phyloP scores from a whole-genome alignment of 1,139 yeast species.

The Arxiozyma heterogenica region DNA sequence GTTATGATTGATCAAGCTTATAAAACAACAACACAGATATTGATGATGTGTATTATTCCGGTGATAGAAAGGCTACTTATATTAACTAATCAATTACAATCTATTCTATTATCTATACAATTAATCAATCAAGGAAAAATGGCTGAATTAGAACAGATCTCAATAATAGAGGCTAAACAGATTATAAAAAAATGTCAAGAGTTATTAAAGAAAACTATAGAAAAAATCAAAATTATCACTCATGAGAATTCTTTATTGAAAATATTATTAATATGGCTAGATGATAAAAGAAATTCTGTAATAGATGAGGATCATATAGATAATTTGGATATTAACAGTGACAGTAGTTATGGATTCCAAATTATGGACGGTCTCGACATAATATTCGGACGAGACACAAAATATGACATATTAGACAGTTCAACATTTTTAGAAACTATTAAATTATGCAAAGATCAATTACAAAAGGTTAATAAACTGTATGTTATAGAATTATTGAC shows the following conservation, averaged over 20 bases:
- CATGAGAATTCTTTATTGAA: conserved; percentile 1
- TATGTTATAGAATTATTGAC: neutral
- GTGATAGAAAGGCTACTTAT: conserved; percentile 50
- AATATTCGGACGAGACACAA: conserved; percentile 2
- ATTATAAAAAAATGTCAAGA: neutral
- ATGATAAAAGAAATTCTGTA: conserved; percentile 15
- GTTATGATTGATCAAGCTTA: conserved; percentile 36
- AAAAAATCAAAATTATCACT: conserved; percentile 7
- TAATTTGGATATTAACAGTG: conserved; percentile 6
- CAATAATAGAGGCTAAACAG: neutral
- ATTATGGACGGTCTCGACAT: conserved; percentile 8
- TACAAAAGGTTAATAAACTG: neutral
- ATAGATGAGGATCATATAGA: conserved; percentile 19
- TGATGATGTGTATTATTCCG: conserved; percentile 37
- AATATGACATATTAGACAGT: neutral
- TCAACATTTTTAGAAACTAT: neutral
- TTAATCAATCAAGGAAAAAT: neutral
- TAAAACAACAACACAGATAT: conserved; percentile 17
- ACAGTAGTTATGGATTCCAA: conserved; percentile 7
- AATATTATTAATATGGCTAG: conserved; percentile 18
- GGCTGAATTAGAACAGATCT: neutral
- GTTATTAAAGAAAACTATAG: conserved; percentile 10
- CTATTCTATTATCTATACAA: conserved; percentile 1
- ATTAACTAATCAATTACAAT: conserved; percentile 34
- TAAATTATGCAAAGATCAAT: neutral